phyloP scores from a whole-genome alignment of 129 eudicot species.

The Smallanthus sonchifolius region DNA sequence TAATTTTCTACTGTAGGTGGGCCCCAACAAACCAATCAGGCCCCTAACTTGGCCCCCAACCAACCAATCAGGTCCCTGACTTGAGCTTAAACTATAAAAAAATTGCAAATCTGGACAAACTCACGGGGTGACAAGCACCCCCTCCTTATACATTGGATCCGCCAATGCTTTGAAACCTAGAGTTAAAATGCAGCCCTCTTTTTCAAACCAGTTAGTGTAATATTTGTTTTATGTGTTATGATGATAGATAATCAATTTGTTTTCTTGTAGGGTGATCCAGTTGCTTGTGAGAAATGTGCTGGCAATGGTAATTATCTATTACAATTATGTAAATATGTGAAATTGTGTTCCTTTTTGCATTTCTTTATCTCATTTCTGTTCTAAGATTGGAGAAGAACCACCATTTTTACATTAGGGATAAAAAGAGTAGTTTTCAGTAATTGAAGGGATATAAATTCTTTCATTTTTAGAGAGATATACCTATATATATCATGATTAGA shows the following conservation, averaged over 20 bases:
- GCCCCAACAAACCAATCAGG: too few species aligned
- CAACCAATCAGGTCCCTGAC: too few species aligned
- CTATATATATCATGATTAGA: background rate
- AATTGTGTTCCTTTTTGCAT: background rate
- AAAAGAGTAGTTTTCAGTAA: background rate
- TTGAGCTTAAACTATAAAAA: too few species aligned
- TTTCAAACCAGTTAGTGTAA: background rate
- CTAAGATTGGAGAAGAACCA: background rate
- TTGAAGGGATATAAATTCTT: background rate
- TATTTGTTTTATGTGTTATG: conserved; percentile 21
- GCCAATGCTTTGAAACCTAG: too few species aligned
- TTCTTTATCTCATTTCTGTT: background rate
- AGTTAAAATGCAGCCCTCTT: conserved; percentile 8
- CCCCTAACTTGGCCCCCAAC: too few species aligned
- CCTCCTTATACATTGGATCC: too few species aligned
- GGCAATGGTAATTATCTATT: conserved; percentile 65
- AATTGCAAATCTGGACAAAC: too few species aligned
- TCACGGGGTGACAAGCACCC: too few species aligned
- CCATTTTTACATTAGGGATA: conserved; percentile 13
- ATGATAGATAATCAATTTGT: conserved; percentile 18
- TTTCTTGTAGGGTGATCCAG: conserved; percentile 87
- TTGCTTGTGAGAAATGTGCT: conserved; percentile 91
- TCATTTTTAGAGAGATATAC: background rate
- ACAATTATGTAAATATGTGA: background rate
- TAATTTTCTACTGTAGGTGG: too few species aligned